These are phyloP conservation scores for Aspergillus ostianus DNA, from an alignment of 495 filamentous ascomycete species.

Conservation along the genomic window DNA sequence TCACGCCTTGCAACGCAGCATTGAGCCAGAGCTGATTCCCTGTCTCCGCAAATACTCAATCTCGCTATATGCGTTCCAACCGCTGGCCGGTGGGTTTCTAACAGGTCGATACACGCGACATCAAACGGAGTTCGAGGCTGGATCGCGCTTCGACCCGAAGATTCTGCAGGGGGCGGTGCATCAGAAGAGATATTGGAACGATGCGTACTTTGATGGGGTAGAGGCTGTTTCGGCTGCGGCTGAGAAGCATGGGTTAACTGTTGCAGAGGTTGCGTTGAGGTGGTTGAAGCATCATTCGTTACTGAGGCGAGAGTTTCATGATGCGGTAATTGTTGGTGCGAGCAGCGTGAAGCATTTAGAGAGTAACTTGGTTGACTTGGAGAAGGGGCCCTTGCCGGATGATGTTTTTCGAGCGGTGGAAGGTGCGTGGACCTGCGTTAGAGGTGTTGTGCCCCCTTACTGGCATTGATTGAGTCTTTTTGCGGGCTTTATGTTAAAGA, in stretches of 20 bases:
- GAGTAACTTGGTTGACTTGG: conserved; percentile 34
- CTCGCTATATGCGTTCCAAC: conserved; percentile 47
- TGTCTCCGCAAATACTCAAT: conserved; percentile 45
- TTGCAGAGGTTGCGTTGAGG: conserved; percentile 37
- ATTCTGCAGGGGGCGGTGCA: conserved; percentile 39
- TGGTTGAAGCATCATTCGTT: conserved; percentile 38
- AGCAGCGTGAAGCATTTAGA: conserved; percentile 34
- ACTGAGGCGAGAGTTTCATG: conserved; percentile 25
- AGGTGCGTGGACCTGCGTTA: conserved; percentile 13
- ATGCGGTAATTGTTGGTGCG: conserved; percentile 45
- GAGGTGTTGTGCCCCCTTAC: conserved; percentile 14
- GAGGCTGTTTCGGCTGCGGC: conserved; percentile 26
- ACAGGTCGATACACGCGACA: conserved; percentile 27
- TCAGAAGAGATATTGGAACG: conserved; percentile 45
- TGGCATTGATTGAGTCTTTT: conserved; percentile 15
- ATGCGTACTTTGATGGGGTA: conserved; percentile 44
- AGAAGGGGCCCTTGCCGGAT: conserved; percentile 38
- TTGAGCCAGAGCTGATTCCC: conserved; percentile 46
- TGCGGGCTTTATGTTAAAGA: no score
- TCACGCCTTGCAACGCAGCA: conserved; percentile 35
- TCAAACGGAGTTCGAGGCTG: conserved; percentile 34
- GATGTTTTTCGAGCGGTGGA: conserved; percentile 25
- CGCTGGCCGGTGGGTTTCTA: conserved; percentile 51
- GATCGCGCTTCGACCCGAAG: conserved; percentile 37
- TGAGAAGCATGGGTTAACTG: conserved; percentile 26